A percentile compares a stretch with the other conserved stretches of the same genome.
These are phyloP conservation scores for Cyclostephanos tholiformis DNA, from an alignment of 108 stramenopile genomes.

Conservation along the genomic window DNA sequence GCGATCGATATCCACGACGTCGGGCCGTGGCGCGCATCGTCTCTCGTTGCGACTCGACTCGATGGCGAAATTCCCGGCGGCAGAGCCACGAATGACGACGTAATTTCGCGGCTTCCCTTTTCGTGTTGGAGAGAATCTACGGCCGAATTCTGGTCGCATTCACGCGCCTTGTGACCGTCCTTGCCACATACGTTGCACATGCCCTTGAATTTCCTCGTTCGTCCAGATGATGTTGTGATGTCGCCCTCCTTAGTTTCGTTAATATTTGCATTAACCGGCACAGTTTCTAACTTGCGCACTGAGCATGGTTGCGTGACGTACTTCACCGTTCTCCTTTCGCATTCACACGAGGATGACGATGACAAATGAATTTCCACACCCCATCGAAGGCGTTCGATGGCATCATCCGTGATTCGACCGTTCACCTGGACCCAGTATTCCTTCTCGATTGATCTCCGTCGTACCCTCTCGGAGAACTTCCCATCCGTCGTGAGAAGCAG, in stretches of 20 bases:
- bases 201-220: constrained; percentile 24
- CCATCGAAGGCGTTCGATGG: constrained; percentile 48
- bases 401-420: constrained; percentile 53
- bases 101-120: not conserved
- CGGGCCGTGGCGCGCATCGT: constrained; percentile 1
- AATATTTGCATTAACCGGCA: not conserved
- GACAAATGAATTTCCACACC: constrained; percentile 43
- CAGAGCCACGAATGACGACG: constrained; percentile 11
- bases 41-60: not conserved
- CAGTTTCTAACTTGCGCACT: constrained; percentile 18
- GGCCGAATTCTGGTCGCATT: constrained; percentile 10
- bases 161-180: constrained; percentile 21
- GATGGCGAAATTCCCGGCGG: constrained; percentile 26
- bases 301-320: constrained; percentile 28
- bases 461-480: constrained; percentile 45
- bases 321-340: not conserved
- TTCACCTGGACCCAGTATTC: constrained; percentile 67
- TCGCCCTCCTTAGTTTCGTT: not conserved
- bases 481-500: constrained; percentile 79
- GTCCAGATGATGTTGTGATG: not conserved
- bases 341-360: not conserved
- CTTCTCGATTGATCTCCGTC: constrained; percentile 29
- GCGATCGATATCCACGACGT: constrained; percentile 64
- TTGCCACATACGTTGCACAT: constrained; percentile 26
- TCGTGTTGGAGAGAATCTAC: not conserved